Evolutionary conservation across 2,329 filamentous ascomycete species (phyloP).

Genomic region (Byssoonygena ceratinophila): DNA sequence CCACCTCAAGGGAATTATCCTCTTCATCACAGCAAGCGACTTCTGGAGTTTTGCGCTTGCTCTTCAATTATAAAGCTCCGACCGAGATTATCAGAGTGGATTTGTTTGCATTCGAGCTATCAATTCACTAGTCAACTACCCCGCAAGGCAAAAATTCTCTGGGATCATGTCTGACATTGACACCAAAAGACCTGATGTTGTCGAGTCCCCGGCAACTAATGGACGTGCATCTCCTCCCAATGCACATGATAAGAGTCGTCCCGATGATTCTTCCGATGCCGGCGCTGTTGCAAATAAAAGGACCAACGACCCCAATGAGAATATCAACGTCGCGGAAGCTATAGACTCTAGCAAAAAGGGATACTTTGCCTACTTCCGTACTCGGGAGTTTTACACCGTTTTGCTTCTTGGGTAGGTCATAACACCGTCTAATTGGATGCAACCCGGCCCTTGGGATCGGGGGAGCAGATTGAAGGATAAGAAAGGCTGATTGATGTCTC

Average conservation of each 20-base stretch:
- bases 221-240: background rate
- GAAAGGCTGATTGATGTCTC: too few relatives aligned
- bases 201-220: background rate
- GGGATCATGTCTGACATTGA: constrained; percentile 2
- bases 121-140: background rate
- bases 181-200: background rate
- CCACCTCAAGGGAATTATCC: constrained; percentile 9
- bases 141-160: too few relatives aligned
- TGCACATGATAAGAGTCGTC: background rate
- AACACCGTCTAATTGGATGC: constrained; percentile 10
- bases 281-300: background rate
- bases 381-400: constrained; percentile 78
- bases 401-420: constrained; percentile 57
- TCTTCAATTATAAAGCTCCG: constrained; percentile 40
- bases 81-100: constrained; percentile 1
- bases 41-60: constrained; percentile 50
- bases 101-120: background rate
- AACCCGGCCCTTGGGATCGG: too few relatives aligned
- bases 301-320: background rate
- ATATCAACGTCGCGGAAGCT: constrained; percentile 23
- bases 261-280: background rate
- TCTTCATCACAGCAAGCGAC: constrained; percentile 35
- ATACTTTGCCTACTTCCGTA: constrained; percentile 62
- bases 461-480: too few relatives aligned
- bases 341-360: constrained; percentile 38